A percentile compares a stretch with the other conserved stretches of the same genome.
Conservation (phyloP, 1,139 yeast species). For the Suhomyces bokatorum region DNA sequence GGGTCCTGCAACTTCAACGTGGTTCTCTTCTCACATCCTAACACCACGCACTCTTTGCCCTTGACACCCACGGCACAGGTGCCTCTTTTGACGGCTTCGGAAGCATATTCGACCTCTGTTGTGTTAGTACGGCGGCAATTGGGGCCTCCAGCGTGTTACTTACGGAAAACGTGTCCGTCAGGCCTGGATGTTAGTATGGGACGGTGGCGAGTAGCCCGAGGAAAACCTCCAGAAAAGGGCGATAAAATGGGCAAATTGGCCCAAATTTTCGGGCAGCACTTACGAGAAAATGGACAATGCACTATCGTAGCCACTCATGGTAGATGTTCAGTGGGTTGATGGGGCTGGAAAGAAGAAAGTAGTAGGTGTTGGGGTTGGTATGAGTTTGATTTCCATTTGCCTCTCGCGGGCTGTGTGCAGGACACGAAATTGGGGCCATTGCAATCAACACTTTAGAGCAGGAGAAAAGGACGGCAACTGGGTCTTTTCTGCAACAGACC, state of each 20-base stretch:
- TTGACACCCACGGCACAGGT: constrained; percentile 97
- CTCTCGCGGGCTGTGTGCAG: constrained; percentile 5
- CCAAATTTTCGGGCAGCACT: constrained; percentile 28
- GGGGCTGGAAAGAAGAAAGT: background rate
- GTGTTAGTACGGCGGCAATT: constrained; percentile 29
- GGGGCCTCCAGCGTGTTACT: constrained; percentile 22
- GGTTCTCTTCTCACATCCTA: constrained; percentile 96
- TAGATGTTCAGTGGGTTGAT: constrained; percentile 2
- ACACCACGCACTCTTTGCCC: constrained; percentile 83
- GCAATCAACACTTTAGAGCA: no score
- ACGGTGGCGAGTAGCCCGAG: constrained; percentile 7
- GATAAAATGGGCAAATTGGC: background rate
- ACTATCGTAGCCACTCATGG: constrained; percentile 98
- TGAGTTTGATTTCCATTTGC: constrained; percentile 4
- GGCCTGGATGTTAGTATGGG: constrained; percentile 56
- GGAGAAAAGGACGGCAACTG: no score
- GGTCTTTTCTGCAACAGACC: no score
- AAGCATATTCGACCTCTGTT: constrained; percentile 90
- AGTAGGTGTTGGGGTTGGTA: background rate
- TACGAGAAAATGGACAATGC: constrained; percentile 96
- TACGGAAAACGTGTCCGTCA: constrained; percentile 97
- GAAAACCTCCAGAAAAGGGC: background rate
- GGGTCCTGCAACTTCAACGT: constrained; percentile 95
- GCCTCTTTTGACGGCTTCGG: constrained; percentile 97
- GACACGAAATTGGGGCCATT: background rate